A percentile compares a stretch with the other conserved stretches of the same genome.
Conservation (phyloP, 2,329 filamentous ascomycete species). For the Fusarium circinatum region DNA sequence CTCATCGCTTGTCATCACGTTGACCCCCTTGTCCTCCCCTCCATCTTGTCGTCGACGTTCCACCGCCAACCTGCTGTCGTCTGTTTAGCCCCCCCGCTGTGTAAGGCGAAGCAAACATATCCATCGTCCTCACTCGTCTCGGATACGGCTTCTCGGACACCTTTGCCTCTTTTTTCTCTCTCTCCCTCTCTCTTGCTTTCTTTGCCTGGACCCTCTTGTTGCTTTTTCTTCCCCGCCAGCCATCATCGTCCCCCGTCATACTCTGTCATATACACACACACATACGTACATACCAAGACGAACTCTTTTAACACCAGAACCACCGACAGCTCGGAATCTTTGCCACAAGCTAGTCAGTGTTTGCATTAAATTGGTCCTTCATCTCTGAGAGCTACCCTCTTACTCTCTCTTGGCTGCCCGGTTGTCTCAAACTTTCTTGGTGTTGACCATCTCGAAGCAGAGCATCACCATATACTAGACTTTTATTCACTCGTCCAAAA, state of each 20-base stretch:
- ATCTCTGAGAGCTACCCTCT: background rate
- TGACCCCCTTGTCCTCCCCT: constrained; percentile 42
- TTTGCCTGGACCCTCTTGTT: constrained; percentile 11
- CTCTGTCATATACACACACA: background rate
- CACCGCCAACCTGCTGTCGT: constrained; percentile 42
- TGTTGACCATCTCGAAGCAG: constrained; percentile 4
- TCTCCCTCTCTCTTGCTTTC: background rate
- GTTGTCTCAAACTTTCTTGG: background rate
- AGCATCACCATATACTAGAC: constrained; percentile 1
- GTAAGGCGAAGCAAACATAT: constrained; percentile 46
- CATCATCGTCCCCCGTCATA: constrained; percentile 3
- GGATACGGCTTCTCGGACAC: constrained; percentile 20
- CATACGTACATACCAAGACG: background rate
- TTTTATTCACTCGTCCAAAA: background rate
- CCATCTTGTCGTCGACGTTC: constrained; percentile 37
- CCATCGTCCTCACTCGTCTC: constrained; percentile 33
- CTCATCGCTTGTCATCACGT: constrained; percentile 36
- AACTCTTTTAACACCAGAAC: constrained; percentile 21
- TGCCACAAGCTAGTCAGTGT: constrained; percentile 15
- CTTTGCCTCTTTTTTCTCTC: constrained; percentile 1
- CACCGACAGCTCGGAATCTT: background rate
- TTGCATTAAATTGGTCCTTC: constrained; percentile 14
- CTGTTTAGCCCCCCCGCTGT: constrained; percentile 40
- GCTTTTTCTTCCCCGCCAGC: constrained; percentile 6
- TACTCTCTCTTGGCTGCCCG: background rate